A percentile compares a stretch with the other conserved stretches of the same genome.
Conservation (phyloP, 257 asterid species). For the Primulina eburnea region DNA sequence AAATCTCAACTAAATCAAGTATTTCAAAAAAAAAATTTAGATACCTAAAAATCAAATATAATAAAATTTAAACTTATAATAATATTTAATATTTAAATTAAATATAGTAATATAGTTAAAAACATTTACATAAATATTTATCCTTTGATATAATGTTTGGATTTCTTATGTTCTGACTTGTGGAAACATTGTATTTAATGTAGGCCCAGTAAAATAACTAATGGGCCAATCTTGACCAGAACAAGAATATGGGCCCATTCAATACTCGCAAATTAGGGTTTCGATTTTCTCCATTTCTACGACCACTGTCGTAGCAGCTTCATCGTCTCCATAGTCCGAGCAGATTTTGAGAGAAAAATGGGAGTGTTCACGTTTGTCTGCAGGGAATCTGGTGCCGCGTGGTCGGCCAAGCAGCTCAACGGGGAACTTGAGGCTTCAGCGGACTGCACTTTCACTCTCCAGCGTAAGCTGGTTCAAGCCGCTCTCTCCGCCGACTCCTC, state of each 20-base stretch:
- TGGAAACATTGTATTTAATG: too few relatives aligned
- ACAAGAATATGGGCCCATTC: not conserved
- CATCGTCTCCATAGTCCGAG: too few relatives aligned
- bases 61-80: too few relatives aligned
- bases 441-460: slow-evolving; percentile 46
- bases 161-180: too few relatives aligned
- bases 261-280: not conserved
- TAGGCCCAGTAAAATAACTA: not conserved
- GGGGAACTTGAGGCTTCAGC: slow-evolving; percentile 58
- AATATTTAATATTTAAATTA: too few relatives aligned
- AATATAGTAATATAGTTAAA: too few relatives aligned
- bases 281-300: not conserved
- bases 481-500: slow-evolving; percentile 63
- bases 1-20: too few relatives aligned
- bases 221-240: not conserved
- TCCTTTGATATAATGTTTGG: too few relatives aligned
- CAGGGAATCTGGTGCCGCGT: slow-evolving; percentile 45
- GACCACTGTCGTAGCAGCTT: too few relatives aligned
- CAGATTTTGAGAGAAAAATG: slow-evolving; percentile 20
- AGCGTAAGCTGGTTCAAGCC: slow-evolving; percentile 79
- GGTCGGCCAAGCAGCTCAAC: slow-evolving; percentile 60
- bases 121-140: too few relatives aligned
- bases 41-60: too few relatives aligned
- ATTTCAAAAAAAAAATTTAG: too few relatives aligned
- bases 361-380: slow-evolving; percentile 59